Base-by-base conservation (phyloP, 2,329 filamentous ascomycete genomes). In the Trichoderma citrinoviride region DNA sequence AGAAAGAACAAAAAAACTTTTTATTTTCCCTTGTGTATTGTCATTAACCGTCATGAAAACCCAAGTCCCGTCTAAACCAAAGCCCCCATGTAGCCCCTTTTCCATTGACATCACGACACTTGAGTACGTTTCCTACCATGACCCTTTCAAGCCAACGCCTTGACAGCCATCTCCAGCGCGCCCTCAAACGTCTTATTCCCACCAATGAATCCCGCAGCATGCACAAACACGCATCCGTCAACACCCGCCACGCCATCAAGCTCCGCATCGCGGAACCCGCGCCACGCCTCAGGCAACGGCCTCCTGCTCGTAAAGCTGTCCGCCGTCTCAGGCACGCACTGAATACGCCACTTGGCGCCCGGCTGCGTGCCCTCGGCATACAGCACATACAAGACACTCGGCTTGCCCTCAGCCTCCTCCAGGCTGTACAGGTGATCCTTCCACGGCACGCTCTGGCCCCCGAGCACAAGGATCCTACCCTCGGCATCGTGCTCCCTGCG, bases 181-280 rank as follows among this genome's bases (percentile, higher is more conserved):
- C 95, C 95, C 67, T 96, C 92, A 72, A 91, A 95, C 0, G 90
- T 96, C 83, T 91, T 90, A 79, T 97, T 96, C 2, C 95, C 95
- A 19, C 95, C 95, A 74, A 98, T 98, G 79, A 99, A 99, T 29
- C 95, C 95, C 61, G 90, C 89, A 3, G 93, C 93, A 76, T 99
- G 95, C 33, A 97, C 90, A 76, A 99, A 99, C 29, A 99, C 89
- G 68, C 91, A 89, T 7, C 93, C 92, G 5, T 82, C 80, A 29
- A 92, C 82, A 41, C 88, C 87, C 25, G 85, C 80, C 17, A 93
- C 83, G 70, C 85, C 84, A 76, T 94, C 92, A 61, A 99, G 82
- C 77, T 93, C 88, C 71, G 90, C 88, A 74, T 98, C 95, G 46
- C 95, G 85, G 69, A 96, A 88, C 7, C 95, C 95, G 72, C 94